Evolutionary conservation across 768 basidiomycete genomes (phyloP), one percentile per base, ranked within the genome.

Genomic region (Boletus subcaerulescens): DNA sequence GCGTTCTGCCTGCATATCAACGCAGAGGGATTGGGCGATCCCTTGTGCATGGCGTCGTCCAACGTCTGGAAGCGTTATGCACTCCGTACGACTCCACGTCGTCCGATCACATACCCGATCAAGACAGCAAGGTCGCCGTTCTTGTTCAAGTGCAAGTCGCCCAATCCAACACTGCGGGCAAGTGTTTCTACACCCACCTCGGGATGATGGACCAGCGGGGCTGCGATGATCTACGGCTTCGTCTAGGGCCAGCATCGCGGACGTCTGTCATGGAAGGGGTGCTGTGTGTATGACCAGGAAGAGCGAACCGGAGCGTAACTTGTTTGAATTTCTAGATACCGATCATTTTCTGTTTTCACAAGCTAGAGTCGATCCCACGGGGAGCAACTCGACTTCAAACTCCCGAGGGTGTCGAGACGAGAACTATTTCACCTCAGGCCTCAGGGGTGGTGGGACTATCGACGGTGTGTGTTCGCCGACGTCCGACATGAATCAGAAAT

Each of bases 121-220:
- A 42, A n/a, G 58, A 53, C 9, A 35, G 45, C 49, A 63, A 59
- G 54, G 50, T 35, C 26, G 20, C 59, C n/a, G 51, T 71, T 17
- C 60, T 69, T 17, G 59, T 70, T 33, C 60, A 56, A 24, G 69
- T 64, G 15, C 66, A 70, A 13, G 69, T 70, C 15, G 65, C 71
- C 0, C 57, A 53, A 3, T 57, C 63, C 20, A 70, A 70, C 33
- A 35, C 56, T 32, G 59, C 45, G 5, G 69, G 69, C 10, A 68
- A 62, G 40, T 29, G 56, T 48, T 70, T 70, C 33, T 70, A 70
- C 35, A 44, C 62, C 36, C 63, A 49, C 26, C 65, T 70, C 13
- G 69, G 69, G 8, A 70, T 70, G 69, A 52, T 60, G 32, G 68
- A 60, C 40, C 61, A 68, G 48, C 41, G 51, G 4, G 36, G 42